Conservation (phyloP, 768 basidiomycete species). For the Collybia sp. region DNA sequence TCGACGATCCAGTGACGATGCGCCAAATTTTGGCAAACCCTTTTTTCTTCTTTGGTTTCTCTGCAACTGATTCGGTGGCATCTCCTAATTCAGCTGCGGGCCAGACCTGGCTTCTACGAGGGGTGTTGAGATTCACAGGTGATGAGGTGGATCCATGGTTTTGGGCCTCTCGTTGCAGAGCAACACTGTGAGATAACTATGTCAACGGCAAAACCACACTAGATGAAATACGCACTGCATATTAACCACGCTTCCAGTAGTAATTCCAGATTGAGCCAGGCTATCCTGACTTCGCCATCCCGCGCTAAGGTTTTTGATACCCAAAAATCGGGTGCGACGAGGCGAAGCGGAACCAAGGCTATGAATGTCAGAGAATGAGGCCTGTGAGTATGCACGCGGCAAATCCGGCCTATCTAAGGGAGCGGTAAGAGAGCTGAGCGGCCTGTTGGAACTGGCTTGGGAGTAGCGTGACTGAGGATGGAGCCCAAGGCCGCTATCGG, state of each 20-base stretch:
- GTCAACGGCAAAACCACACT: slow-evolving; percentile 1
- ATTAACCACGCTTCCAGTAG: slow-evolving; percentile 79
- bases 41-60: slow-evolving; percentile 70
- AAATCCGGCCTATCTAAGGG: slow-evolving; percentile 58
- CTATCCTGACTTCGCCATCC: slow-evolving; percentile 81
- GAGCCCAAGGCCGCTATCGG: slow-evolving; percentile 53
- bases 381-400: slow-evolving; percentile 68
- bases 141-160: slow-evolving; percentile 15
- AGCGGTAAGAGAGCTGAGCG: slow-evolving; percentile 56
- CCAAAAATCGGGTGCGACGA: slow-evolving; percentile 73
- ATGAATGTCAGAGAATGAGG: slow-evolving; percentile 77
- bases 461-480: slow-evolving; percentile 62
- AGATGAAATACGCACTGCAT: slow-evolving; percentile 69
- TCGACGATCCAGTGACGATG: slow-evolving; percentile 59
- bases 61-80: slow-evolving; percentile 20
- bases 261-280: slow-evolving; percentile 73
- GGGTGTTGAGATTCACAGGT: slow-evolving; percentile 32
- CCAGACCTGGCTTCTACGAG: slow-evolving; percentile 54
- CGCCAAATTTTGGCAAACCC: slow-evolving; percentile 81
- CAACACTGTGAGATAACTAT: slow-evolving; percentile 45
- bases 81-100: slow-evolving; percentile 30
- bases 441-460: slow-evolving; percentile 44
- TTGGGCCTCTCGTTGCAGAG: slow-evolving; percentile 64
- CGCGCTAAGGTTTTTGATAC: slow-evolving; percentile 62
- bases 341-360: slow-evolving; percentile 67